phyloP scores from a whole-genome alignment of 2,329 filamentous ascomycete species.

The Annulohypoxylon truncatum region DNA sequence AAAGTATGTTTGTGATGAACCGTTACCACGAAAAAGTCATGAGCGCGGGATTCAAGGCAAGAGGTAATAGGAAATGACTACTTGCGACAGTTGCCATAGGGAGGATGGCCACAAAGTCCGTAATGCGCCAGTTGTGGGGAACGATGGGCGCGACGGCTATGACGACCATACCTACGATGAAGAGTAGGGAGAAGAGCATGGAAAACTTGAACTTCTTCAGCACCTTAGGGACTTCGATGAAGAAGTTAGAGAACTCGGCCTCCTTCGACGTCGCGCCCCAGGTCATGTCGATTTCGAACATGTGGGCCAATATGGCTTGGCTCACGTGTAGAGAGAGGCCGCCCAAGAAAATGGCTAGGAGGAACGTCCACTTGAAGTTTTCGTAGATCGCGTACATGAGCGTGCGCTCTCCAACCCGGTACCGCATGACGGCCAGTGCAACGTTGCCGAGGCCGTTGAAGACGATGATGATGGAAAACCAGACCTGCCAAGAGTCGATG shows the following conservation, averaged over 20 bases:
- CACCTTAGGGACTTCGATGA: slow-evolving; percentile 84
- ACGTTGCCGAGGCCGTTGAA: slow-evolving; percentile 82
- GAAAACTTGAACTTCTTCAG: slow-evolving; percentile 82
- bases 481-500: slow-evolving; percentile 78
- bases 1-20: not conserved
- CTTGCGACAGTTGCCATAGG: slow-evolving; percentile 78
- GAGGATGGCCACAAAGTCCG: slow-evolving; percentile 79
- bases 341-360: slow-evolving; percentile 84
- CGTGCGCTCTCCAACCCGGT: slow-evolving; percentile 73
- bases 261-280: slow-evolving; percentile 91
- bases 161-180: slow-evolving; percentile 72
- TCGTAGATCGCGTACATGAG: slow-evolving; percentile 68
- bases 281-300: slow-evolving; percentile 87
- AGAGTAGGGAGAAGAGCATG: slow-evolving; percentile 70
- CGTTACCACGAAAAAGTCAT: slow-evolving; percentile 82
- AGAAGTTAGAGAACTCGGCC: slow-evolving; percentile 83
- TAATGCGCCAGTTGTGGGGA: slow-evolving; percentile 73
- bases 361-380: slow-evolving; percentile 79
- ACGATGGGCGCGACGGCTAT: slow-evolving; percentile 73
- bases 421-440: slow-evolving; percentile 77
- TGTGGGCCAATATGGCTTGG: slow-evolving; percentile 82
- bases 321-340: slow-evolving; percentile 84
- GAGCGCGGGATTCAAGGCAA: slow-evolving; percentile 80
- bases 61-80: slow-evolving; percentile 76
- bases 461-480: slow-evolving; percentile 83